Percentiles rank a stretch among this genome's conserved stretches.
Conservation (phyloP, 495 filamentous ascomycete genomes). For the Aspergillus affinis region DNA sequence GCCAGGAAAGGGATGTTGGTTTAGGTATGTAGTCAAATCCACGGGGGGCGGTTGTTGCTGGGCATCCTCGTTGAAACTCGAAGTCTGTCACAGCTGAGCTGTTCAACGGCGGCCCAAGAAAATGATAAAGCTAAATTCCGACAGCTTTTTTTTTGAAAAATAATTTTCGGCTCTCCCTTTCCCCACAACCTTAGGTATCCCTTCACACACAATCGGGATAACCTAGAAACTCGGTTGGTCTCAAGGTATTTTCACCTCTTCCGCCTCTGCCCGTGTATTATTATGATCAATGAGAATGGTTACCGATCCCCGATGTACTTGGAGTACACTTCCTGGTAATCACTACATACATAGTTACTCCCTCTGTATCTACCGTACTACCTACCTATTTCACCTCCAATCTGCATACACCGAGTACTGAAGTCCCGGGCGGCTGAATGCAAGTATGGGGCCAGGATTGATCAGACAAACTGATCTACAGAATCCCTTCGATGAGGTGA, state of each 20-base stretch:
- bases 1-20: slow-evolving; percentile 21
- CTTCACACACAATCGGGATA: not conserved
- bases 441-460: not conserved
- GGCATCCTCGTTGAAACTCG: slow-evolving; percentile 13
- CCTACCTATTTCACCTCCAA: too few species aligned
- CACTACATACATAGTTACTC: too few species aligned
- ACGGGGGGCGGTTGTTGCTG: slow-evolving; percentile 18
- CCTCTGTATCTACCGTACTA: too few species aligned
- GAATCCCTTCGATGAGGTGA: not conserved
- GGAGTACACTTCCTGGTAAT: too few species aligned
- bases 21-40: slow-evolving; percentile 20
- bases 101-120: slow-evolving; percentile 20
- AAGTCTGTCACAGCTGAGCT: slow-evolving; percentile 11
- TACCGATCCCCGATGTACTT: not conserved
- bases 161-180: too few species aligned
- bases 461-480: not conserved
- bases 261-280: slow-evolving; percentile 1
- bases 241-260: not conserved
- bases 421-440: not conserved
- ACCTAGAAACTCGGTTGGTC: not conserved
- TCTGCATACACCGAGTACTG: too few species aligned
- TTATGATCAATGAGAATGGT: not conserved
- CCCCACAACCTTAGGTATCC: not conserved
- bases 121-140: slow-evolving; percentile 1
- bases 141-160: not conserved